phyloP scores from a whole-genome alignment of 345 rosid genomes.

The Eucalyptus melliodora region DNA sequence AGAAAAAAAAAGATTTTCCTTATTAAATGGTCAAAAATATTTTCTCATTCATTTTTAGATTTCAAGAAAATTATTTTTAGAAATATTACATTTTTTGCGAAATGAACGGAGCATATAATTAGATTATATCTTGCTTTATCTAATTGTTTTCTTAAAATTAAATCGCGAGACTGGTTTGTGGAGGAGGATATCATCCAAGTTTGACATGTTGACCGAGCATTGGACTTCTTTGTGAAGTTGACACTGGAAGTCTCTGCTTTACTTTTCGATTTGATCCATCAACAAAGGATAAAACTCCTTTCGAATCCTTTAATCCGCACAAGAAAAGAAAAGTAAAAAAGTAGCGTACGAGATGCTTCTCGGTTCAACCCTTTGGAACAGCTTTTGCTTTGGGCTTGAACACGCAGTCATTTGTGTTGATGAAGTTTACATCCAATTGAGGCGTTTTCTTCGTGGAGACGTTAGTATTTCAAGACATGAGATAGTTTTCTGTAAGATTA shows the following conservation, averaged over 20 bases:
- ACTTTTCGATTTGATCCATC: not conserved
- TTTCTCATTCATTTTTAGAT: too few relatives aligned
- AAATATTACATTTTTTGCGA: accelerated
- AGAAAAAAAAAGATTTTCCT: too few relatives aligned
- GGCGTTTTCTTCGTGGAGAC: not conserved
- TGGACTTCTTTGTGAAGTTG: not conserved
- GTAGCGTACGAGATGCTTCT: not conserved
- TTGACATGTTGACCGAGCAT: not conserved
- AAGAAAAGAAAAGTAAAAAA: too few relatives aligned
- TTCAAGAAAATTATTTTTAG: too few relatives aligned
- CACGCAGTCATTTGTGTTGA: not conserved
- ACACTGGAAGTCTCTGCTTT: not conserved
- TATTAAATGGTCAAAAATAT: too few relatives aligned
- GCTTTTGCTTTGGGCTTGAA: not conserved
- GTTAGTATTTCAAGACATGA: too few relatives aligned
- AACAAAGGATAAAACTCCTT: not conserved
- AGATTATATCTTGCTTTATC: too few relatives aligned
- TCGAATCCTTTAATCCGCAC: not conserved
- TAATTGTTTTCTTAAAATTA: too few relatives aligned
- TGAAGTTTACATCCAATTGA: not conserved
- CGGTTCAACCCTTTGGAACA: not conserved
- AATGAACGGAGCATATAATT: too few relatives aligned
- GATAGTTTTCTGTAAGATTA: too few relatives aligned
- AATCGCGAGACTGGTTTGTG: not conserved
- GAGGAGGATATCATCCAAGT: not conserved